Conservation (phyloP, 2,329 filamentous ascomycete genomes). For the Colletotrichum sp. region DNA sequence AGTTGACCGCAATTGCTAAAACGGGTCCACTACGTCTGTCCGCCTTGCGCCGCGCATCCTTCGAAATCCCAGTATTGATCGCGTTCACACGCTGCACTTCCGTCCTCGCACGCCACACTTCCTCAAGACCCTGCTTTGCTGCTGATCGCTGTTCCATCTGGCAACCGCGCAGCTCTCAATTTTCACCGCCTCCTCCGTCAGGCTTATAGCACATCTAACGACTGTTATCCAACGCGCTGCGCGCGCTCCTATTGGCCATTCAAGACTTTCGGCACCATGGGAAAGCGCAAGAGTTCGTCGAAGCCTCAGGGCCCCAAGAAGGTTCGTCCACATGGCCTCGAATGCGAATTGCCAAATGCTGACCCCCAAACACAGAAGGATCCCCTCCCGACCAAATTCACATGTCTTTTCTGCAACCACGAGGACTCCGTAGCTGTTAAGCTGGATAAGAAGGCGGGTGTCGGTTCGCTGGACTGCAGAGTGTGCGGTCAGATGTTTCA, state of each 20-base stretch:
- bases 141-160: not conserved
- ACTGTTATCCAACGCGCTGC: not conserved
- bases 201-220: not conserved
- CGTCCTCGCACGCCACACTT: not conserved
- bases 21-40: not conserved
- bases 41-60: not conserved
- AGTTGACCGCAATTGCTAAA: not conserved
- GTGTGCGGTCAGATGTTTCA: conserved; percentile 95
- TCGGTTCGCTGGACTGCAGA: conserved; percentile 87
- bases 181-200: not conserved
- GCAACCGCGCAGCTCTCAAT: not conserved
- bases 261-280: conserved; percentile 55
- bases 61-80: not conserved
- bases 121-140: not conserved
- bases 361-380: conserved; percentile 57
- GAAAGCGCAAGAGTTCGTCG: conserved; percentile 89
- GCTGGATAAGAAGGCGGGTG: conserved; percentile 89
- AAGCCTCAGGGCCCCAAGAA: conserved; percentile 85
- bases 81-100: not conserved
- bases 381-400: conserved; percentile 81
- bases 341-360: not conserved
- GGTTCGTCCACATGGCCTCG: conserved; percentile 50
- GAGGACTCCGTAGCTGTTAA: conserved; percentile 91
- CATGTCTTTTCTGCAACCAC: conserved; percentile 98
- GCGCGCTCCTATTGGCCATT: not conserved